Evolutionary conservation across 208 protist species (phyloP).

Genomic region (Acanthamoeba lenticulata): DNA sequence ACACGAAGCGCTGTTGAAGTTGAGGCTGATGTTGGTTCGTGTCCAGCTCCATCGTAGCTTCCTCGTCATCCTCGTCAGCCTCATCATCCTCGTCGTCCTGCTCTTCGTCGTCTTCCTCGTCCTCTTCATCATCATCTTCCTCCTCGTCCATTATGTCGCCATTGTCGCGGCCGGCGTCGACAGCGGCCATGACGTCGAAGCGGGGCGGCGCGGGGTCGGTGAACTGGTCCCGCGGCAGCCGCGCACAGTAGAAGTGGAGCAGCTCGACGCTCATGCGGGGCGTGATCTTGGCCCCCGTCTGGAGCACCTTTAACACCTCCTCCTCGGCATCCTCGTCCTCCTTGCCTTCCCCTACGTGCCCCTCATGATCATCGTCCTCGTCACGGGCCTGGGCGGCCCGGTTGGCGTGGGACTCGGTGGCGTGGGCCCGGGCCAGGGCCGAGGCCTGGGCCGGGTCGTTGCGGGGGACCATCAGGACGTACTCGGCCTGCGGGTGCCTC

Average conservation of each 20-base stretch:
- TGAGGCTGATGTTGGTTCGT: too few relatives aligned
- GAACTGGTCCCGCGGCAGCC: not conserved
- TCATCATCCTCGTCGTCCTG: too few relatives aligned
- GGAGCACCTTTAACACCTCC: not conserved
- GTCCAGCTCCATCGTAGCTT: not conserved
- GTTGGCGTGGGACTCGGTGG: not conserved
- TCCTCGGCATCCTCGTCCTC: not conserved
- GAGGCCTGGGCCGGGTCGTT: not conserved
- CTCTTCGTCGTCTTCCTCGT: too few relatives aligned
- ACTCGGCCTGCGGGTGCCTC: constrained; percentile 78
- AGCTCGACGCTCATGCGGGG: not conserved
- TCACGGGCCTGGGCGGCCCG: too few relatives aligned
- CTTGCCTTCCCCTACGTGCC: too few relatives aligned
- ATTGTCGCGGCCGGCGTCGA: not conserved
- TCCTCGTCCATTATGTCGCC: not conserved
- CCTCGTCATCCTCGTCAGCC: too few relatives aligned
- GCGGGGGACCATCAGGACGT: constrained; percentile 76
- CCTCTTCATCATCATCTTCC: not conserved
- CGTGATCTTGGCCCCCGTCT: constrained; percentile 20
- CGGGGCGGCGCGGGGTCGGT: not conserved
- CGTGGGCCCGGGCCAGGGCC: not conserved
- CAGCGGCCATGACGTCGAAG: too few relatives aligned
- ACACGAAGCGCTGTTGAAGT: not conserved
- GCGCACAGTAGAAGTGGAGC: not conserved
- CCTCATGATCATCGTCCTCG: too few relatives aligned